These are phyloP conservation scores for Apiospora sp. DNA, from an alignment of 2,329 filamentous ascomycete species.

Conservation along the genomic window DNA sequence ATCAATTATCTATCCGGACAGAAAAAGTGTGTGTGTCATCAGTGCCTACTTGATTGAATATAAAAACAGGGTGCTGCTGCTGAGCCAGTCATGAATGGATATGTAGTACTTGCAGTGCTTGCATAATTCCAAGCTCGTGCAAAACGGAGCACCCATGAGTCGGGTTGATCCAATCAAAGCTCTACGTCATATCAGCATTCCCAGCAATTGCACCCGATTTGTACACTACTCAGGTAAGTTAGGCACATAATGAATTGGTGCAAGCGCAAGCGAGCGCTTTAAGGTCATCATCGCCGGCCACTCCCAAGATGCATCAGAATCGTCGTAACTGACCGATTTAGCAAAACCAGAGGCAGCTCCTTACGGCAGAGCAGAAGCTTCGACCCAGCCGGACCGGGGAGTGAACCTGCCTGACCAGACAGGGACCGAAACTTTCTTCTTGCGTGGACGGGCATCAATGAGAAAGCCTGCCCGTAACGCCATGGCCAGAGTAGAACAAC, in stretches of 20 bases:
- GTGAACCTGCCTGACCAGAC: not conserved
- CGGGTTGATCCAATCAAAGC: not conserved
- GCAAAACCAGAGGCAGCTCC: not conserved
- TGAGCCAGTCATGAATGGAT: not conserved
- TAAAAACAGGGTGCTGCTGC: not conserved
- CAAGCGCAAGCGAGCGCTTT: not conserved
- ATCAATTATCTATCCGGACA: not conserved
- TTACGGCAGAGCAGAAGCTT: conserved; percentile 6
- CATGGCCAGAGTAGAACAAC: not conserved
- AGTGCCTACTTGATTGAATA: not conserved
- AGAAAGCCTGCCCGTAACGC: not conserved
- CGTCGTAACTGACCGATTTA: conserved; percentile 7
- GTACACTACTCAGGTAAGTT: not conserved
- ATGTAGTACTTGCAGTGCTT: not conserved
- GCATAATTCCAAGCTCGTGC: not conserved
- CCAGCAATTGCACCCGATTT: conserved; percentile 9
- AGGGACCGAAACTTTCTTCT: not conserved
- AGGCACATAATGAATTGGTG: too few species aligned
- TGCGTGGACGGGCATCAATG: not conserved
- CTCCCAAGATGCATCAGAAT: not conserved
- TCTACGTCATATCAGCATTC: conserved; percentile 8
- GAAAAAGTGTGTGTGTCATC: not conserved
- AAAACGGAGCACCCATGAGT: not conserved
- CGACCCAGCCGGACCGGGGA: not conserved
- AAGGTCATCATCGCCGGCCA: not conserved